These are phyloP conservation scores for Acaromyces ingoldii DNA, from an alignment of 1,284 basidiomycete species.

Conservation along the genomic window DNA sequence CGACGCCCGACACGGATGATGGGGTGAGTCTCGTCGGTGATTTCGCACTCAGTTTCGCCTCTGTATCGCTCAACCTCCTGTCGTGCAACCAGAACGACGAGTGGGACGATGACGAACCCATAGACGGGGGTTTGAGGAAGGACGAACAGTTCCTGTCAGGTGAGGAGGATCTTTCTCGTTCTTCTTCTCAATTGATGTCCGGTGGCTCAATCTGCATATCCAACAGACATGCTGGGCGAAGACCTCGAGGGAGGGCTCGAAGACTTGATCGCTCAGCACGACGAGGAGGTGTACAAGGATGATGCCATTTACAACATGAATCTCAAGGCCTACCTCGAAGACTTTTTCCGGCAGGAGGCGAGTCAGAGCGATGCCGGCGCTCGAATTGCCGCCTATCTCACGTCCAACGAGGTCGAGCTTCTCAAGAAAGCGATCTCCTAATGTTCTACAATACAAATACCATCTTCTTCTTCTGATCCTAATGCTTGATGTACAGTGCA, in stretches of 20 bases:
- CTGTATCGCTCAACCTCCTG: neutral
- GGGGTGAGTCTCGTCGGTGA: conserved; percentile 13
- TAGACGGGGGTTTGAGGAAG: conserved; percentile 56
- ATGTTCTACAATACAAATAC: no score
- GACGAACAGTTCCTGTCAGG: conserved; percentile 55
- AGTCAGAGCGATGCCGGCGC: no score
- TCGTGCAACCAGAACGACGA: conserved; percentile 20
- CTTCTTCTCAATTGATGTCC: neutral
- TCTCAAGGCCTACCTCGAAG: no score
- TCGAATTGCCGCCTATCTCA: no score
- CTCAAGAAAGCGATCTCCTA: no score
- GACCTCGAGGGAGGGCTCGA: conserved; percentile 58
- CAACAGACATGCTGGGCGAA: conserved; percentile 56
- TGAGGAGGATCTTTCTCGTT: conserved; percentile 27
- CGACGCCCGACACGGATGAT: conserved; percentile 33
- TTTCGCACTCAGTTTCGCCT: no score
- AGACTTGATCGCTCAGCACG: conserved; percentile 58
- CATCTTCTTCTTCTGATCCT: no score
- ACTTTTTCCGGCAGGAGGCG: no score
- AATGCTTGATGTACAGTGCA: no score
- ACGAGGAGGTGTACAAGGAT: conserved; percentile 69
- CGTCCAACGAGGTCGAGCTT: no score
- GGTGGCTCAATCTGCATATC: conserved; percentile 54
- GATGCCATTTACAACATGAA: conserved; percentile 86
- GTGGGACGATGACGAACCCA: conserved; percentile 37